Evolutionary conservation across 164 flowering plant genomes (phyloP).

Genomic region (Aristolochia californica): DNA sequence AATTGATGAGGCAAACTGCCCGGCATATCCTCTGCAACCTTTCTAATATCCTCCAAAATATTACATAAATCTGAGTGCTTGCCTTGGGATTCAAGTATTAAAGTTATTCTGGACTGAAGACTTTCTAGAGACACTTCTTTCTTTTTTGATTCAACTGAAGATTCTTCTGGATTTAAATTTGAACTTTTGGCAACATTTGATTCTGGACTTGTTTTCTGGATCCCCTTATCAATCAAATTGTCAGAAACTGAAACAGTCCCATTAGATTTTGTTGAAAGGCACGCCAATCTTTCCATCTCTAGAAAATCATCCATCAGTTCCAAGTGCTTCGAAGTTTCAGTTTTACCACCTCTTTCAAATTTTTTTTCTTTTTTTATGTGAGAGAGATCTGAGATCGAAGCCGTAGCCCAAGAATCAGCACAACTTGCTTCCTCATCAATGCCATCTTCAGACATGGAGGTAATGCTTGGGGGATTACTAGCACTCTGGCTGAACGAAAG

Average conservation of each 20-base stretch:
- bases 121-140: constrained; percentile 6
- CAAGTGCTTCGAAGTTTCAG: constrained; percentile 39
- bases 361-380: constrained; percentile 48
- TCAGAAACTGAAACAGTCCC: constrained; percentile 17
- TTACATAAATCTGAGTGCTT: constrained; percentile 17
- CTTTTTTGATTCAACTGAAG: constrained; percentile 5
- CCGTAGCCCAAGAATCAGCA: constrained; percentile 70
- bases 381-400: constrained; percentile 48
- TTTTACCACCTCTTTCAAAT: constrained; percentile 32
- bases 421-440: constrained; percentile 61
- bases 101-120: constrained; percentile 19
- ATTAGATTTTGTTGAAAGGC: constrained; percentile 41
- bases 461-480: constrained; percentile 67
- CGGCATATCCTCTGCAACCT: constrained; percentile 37
- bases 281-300: constrained; percentile 95
- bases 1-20: constrained; percentile 25
- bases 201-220: background rate
- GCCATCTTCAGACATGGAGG: constrained; percentile 89
- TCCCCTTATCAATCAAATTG: background rate
- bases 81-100: constrained; percentile 19
- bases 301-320: constrained; percentile 95
- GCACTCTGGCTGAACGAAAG: constrained; percentile 34
- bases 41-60: constrained; percentile 43
- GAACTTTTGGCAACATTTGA: constrained; percentile 1
- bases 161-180: constrained; percentile 4